A percentile compares a stretch with the other conserved stretches of the same genome.
phyloP scores from a whole-genome alignment of 306 rosid genomes.

The Prunus mongolica region DNA sequence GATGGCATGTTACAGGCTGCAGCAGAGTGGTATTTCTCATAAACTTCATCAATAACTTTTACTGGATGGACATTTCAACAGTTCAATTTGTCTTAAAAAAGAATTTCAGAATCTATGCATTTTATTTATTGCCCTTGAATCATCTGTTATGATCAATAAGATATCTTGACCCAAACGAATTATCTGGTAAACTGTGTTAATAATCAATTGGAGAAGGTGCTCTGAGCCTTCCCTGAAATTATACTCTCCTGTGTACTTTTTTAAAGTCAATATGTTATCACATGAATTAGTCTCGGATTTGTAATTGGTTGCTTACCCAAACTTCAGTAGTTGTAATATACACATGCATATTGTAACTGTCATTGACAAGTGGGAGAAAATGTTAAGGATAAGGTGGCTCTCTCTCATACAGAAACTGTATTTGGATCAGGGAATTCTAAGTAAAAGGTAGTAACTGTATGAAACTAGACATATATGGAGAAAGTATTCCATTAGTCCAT shows the following conservation, averaged over 20 bases:
- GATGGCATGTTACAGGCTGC: slow-evolving; percentile 99
- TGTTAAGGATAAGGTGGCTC: background rate
- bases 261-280: background rate
- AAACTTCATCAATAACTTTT: background rate
- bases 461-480: background rate
- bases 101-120: background rate
- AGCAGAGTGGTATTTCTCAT: slow-evolving; percentile 77
- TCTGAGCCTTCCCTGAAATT: background rate
- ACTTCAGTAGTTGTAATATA: background rate
- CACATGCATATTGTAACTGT: background rate
- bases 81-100: background rate
- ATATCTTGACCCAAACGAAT: background rate
- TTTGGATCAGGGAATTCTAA: background rate
- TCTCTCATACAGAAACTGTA: background rate
- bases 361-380: background rate
- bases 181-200: background rate
- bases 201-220: background rate
- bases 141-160: background rate
- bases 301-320: too few relatives aligned
- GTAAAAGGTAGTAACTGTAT: background rate
- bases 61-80: slow-evolving; percentile 2
- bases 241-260: background rate
- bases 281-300: too few relatives aligned
- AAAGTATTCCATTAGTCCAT: background rate
- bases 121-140: background rate